These are phyloP conservation scores for Colletotrichum siamense DNA, from an alignment of 2,329 filamentous ascomycete species.

Conservation along the genomic window DNA sequence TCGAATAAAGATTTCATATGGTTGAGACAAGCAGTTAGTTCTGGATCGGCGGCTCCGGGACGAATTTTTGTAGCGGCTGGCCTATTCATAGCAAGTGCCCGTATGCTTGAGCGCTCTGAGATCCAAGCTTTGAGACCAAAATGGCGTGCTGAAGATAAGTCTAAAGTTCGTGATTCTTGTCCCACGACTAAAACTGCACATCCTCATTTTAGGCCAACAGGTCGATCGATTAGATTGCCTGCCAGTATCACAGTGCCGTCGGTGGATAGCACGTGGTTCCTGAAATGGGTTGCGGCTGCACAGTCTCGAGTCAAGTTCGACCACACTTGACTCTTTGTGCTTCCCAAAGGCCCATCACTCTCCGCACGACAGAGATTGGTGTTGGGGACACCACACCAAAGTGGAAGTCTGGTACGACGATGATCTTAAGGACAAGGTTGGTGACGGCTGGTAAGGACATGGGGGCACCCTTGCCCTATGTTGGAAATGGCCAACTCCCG, in stretches of 20 bases:
- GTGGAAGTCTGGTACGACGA: neutral
- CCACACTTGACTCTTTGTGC: constrained; percentile 5
- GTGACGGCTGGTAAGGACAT: neutral
- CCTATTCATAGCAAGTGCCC: neutral
- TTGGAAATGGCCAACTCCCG: neutral
- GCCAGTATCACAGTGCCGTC: neutral
- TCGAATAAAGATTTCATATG: neutral
- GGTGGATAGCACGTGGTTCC: neutral
- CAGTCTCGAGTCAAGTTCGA: constrained; percentile 12
- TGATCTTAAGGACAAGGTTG: constrained; percentile 14
- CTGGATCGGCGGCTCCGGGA: neutral
- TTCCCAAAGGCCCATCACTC: neutral
- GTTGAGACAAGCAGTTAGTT: neutral
- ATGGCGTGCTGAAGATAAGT: neutral
- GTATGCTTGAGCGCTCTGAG: neutral
- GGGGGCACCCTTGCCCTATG: neutral
- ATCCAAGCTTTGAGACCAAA: neutral
- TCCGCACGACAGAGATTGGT: neutral
- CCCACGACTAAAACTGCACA: neutral
- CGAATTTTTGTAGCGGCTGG: neutral
- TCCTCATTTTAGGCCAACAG: neutral
- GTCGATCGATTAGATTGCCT: neutral
- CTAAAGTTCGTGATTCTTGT: neutral
- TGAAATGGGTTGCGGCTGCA: neutral
- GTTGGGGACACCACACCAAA: neutral